Conservation (phyloP, 75 land plant genomes). For the Larix kaempferi region DNA sequence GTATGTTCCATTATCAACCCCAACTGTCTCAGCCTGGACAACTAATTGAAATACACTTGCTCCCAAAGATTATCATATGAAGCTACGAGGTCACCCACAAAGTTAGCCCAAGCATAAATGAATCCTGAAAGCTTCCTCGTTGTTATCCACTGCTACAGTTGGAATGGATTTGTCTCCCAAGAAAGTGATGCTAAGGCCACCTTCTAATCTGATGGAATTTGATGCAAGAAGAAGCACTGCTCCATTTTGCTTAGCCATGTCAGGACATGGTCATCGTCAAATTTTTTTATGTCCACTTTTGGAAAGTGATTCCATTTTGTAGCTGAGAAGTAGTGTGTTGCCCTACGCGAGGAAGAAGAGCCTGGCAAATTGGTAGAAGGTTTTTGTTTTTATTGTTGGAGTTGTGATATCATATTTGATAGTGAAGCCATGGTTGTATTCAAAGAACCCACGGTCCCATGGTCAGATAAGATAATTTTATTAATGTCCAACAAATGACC, state of each 20-base stretch:
- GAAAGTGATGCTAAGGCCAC: too few relatives aligned
- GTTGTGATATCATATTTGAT: not conserved
- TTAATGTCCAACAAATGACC: too few relatives aligned
- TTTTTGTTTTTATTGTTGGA: not conserved
- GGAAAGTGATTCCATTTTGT: not conserved
- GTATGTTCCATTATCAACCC: not conserved
- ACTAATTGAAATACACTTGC: not conserved
- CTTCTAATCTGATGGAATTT: too few relatives aligned
- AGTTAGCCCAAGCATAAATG: not conserved
- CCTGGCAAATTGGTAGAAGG: not conserved
- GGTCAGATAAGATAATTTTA: too few relatives aligned
- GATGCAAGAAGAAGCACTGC: too few relatives aligned
- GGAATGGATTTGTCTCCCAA: too few relatives aligned
- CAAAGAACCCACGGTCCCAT: too few relatives aligned
- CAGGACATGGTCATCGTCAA: not conserved
- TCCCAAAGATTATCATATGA: not conserved
- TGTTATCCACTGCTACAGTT: too few relatives aligned
- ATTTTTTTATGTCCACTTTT: not conserved
- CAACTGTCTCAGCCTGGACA: not conserved
- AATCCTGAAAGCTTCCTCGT: not conserved
- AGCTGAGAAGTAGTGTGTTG: not conserved
- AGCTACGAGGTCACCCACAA: not conserved
- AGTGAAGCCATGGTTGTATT: too few relatives aligned
- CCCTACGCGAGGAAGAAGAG: not conserved
- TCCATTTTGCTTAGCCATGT: not conserved